Conservation (phyloP, 306 rosid species). For the Glycine tomentella region DNA sequence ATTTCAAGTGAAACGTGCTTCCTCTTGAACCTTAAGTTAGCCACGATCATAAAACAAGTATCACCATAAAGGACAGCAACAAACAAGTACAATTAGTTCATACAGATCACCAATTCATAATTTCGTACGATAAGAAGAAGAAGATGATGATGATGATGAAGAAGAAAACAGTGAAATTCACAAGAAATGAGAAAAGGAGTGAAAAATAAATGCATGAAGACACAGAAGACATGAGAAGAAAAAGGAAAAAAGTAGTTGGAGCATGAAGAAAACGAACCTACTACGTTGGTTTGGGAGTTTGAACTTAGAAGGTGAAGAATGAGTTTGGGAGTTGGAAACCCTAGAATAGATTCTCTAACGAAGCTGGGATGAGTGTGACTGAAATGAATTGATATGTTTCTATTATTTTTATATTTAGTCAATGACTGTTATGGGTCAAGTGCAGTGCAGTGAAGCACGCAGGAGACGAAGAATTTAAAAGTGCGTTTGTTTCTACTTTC, state of each 20-base stretch:
- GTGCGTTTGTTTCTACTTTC: slow-evolving; percentile 3
- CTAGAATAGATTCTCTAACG: slow-evolving; percentile 53
- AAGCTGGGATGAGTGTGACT: slow-evolving; percentile 30
- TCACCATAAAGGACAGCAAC: background rate
- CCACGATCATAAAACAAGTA: slow-evolving; percentile 12
- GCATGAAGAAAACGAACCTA: slow-evolving; percentile 24
- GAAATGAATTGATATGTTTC: slow-evolving; percentile 34
- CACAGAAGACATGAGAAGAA: background rate
- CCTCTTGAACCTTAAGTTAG: background rate
- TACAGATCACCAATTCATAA: background rate
- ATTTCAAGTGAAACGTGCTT: background rate
- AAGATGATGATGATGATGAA: background rate
- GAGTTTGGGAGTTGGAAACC: slow-evolving; percentile 49
- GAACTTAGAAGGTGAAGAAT: background rate
- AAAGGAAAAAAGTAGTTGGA: slow-evolving; percentile 32
- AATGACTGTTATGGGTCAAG: slow-evolving; percentile 2
- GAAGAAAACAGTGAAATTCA: slow-evolving; percentile 11
- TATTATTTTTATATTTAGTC: background rate
- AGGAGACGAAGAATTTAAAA: slow-evolving; percentile 23
- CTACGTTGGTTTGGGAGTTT: background rate
- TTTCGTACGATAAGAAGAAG: background rate
- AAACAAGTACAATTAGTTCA: background rate
- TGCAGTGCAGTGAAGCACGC: slow-evolving; percentile 28
- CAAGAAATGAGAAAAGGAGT: background rate
- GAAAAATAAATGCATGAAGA: slow-evolving; percentile 22